Evolutionary conservation across 1,284 basidiomycete genomes (phyloP).

Genomic region (Moesziomyces sp.): DNA sequence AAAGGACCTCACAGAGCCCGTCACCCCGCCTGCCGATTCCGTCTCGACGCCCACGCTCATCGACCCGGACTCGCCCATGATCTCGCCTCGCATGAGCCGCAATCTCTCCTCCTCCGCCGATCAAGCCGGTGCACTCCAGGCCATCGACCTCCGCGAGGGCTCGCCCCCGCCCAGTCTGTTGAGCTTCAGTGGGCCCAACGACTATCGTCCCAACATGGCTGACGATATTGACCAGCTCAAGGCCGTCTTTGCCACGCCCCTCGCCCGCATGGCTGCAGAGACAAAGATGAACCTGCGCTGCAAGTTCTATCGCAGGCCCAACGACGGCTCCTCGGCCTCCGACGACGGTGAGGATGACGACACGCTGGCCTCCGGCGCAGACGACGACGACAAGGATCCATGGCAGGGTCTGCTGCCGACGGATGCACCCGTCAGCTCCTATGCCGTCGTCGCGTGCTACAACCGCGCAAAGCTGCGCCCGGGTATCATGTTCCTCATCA

Average conservation of each 20-base stretch:
- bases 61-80: conserved; percentile 26
- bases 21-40: conserved; percentile 26
- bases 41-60: conserved; percentile 19
- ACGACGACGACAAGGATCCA: conserved; percentile 16
- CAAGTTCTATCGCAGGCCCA: conserved; percentile 23
- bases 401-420: conserved; percentile 32
- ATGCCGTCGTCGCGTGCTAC: conserved; percentile 38
- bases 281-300: conserved; percentile 37
- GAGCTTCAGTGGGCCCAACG: conserved; percentile 18
- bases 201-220: conserved; percentile 26
- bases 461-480: conserved; percentile 36
- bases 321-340: conserved; percentile 11
- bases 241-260: conserved; percentile 16
- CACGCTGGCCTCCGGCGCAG: neutral
- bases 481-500: conserved; percentile 45
- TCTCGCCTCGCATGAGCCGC: conserved; percentile 34
- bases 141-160: conserved; percentile 31
- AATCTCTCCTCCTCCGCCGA: conserved; percentile 13
- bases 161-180: conserved; percentile 30
- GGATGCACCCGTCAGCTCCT: conserved; percentile 19
- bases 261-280: conserved; percentile 23
- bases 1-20: conserved; percentile 12
- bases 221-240: conserved; percentile 25
- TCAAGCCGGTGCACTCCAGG: neutral
- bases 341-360: conserved; percentile 14